These are phyloP conservation scores for Takakia lepidozioides DNA, from an alignment of 225 moss, liverwort and hornwort genomes.

Conservation along the genomic window DNA sequence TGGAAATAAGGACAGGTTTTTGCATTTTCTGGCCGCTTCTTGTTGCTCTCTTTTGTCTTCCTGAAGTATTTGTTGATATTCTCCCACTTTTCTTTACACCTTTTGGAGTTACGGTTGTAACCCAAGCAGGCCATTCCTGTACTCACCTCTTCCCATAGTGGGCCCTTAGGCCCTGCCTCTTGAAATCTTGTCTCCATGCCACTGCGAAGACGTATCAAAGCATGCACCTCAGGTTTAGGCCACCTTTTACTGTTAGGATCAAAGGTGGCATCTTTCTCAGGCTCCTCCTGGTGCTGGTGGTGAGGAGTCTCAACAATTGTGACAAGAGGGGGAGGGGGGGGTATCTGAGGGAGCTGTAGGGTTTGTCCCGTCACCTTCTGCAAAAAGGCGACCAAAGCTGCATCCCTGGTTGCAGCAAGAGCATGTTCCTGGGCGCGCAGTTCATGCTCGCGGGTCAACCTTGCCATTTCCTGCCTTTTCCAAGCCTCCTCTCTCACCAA, in stretches of 20 bases:
- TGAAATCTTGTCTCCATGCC: slow-evolving; percentile 90
- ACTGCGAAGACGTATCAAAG: slow-evolving; percentile 85
- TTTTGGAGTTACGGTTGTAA: slow-evolving; percentile 82
- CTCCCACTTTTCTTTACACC: slow-evolving; percentile 99
- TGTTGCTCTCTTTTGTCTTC: slow-evolving; percentile 99
- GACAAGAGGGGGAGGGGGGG: slow-evolving; percentile 32
- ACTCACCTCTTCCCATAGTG: slow-evolving; percentile 93
- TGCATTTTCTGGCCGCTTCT: slow-evolving; percentile 96
- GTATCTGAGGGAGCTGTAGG: slow-evolving; percentile 62
- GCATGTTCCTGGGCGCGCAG: slow-evolving; percentile 82
- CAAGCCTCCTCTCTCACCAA: slow-evolving; percentile 75
- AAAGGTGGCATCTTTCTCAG: slow-evolving; percentile 54
- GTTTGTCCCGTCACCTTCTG: slow-evolving; percentile 94
- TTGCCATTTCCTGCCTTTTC: slow-evolving; percentile 82
- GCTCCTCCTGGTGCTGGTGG: slow-evolving; percentile 43
- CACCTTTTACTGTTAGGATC: slow-evolving; percentile 94
- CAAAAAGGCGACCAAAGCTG: slow-evolving; percentile 78
- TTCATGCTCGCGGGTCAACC: slow-evolving; percentile 69
- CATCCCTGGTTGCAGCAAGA: slow-evolving; percentile 75
- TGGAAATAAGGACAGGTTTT: slow-evolving; percentile 99
- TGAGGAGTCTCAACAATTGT: slow-evolving; percentile 26
- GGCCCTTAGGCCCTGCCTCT: slow-evolving; percentile 94
- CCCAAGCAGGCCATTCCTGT: slow-evolving; percentile 93
- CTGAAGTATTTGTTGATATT: slow-evolving; percentile 99
- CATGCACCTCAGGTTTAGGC: slow-evolving; percentile 91